These are phyloP conservation scores for Boletus rufocinnamomeus DNA, from an alignment of 768 basidiomycete species.

Conservation along the genomic window DNA sequence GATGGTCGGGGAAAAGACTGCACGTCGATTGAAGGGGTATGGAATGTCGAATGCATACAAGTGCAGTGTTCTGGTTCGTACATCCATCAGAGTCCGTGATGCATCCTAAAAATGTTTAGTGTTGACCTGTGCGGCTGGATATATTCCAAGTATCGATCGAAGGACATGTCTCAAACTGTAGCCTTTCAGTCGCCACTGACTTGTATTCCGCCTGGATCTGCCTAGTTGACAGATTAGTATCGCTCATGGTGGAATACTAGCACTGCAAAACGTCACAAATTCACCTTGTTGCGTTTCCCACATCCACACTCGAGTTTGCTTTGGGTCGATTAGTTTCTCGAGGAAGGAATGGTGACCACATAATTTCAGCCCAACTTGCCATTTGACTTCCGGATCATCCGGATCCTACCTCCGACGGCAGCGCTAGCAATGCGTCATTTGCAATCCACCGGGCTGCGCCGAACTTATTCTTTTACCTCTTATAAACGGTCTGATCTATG, in stretches of 20 bases:
- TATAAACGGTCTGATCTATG: neutral
- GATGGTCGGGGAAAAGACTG: conserved; percentile 71
- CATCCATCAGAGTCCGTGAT: neutral
- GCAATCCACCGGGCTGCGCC: neutral
- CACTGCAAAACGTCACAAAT: neutral
- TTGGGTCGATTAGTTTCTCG: neutral
- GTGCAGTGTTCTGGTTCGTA: conserved; percentile 53
- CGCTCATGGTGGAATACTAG: neutral
- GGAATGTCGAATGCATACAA: conserved; percentile 69
- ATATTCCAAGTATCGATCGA: conserved; percentile 15
- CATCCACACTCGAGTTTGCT: neutral
- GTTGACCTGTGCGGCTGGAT: conserved; percentile 18
- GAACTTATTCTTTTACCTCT: conserved; percentile 1
- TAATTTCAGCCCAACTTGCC: neutral
- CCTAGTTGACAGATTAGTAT: neutral
- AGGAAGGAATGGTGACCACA: neutral
- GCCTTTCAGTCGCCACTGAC: neutral
- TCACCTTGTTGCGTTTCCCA: neutral
- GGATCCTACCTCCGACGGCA: neutral
- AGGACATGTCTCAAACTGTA: conserved; percentile 19
- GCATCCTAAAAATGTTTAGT: conserved; percentile 6
- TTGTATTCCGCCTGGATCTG: neutral
- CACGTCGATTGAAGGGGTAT: conserved; percentile 60
- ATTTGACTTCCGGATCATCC: neutral
- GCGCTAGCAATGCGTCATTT: neutral